Percentiles rank a stretch among this genome's conserved stretches.
Conservation (phyloP, 2,329 filamentous ascomycete genomes). For the Colletotrichum sidae region DNA sequence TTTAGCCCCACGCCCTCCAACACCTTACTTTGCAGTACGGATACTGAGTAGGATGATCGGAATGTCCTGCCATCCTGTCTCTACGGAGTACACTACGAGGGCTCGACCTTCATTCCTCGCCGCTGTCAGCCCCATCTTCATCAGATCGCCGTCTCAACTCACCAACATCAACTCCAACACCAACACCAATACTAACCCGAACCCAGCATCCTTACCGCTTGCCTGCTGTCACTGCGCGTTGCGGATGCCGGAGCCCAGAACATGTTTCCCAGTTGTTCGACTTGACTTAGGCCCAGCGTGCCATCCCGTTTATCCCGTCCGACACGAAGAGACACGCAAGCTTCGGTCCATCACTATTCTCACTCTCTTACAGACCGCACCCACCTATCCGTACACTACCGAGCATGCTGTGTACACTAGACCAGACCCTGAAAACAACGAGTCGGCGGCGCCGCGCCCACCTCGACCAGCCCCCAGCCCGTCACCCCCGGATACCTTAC, state of each 20-base stretch:
- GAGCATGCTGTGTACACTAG: background rate
- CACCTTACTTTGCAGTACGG: no score
- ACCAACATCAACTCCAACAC: no score
- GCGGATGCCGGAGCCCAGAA: no score
- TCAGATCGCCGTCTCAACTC: no score
- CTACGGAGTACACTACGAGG: background rate
- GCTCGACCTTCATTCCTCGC: conserved; percentile 12
- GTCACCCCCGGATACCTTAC: conserved; percentile 34
- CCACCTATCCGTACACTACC: background rate
- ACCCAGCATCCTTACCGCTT: no score
- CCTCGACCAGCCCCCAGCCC: conserved; percentile 13
- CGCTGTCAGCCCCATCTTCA: no score
- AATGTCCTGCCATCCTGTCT: conserved; percentile 34
- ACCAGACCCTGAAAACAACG: conserved; percentile 19
- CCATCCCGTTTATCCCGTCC: no score
- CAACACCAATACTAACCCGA: no score
- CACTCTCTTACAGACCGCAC: conserved; percentile 24
- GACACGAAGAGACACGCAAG: conserved; percentile 3
- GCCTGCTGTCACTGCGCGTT: no score
- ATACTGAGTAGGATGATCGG: background rate
- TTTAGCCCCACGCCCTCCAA: no score
- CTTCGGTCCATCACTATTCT: conserved; percentile 15
- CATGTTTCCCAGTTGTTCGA: no score
- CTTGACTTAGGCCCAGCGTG: no score
- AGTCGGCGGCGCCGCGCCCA: background rate